Percentiles rank a stretch among this genome's conserved stretches.
phyloP scores from a whole-genome alignment of 2,329 filamentous ascomycete species.

The Septoria petroselini region DNA sequence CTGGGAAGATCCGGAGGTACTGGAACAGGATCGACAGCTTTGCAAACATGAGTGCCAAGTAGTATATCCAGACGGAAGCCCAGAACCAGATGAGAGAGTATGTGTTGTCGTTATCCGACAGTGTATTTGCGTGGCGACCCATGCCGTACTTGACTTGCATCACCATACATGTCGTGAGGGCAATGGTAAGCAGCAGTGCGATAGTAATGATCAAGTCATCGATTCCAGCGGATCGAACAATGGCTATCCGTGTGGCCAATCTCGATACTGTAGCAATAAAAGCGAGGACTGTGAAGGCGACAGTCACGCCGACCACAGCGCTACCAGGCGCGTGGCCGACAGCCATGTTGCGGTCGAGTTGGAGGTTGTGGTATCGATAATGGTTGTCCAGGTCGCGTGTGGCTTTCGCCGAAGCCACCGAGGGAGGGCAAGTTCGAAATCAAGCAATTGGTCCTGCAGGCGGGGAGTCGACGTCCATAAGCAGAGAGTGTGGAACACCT shows the following conservation, averaged over 20 bases:
- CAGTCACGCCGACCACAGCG: constrained; percentile 29
- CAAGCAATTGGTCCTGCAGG: not conserved
- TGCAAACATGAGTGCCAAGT: constrained; percentile 30
- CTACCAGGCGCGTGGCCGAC: constrained; percentile 29
- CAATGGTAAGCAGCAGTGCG: constrained; percentile 21
- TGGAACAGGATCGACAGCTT: constrained; percentile 39
- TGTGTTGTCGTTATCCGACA: constrained; percentile 21
- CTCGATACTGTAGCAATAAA: constrained; percentile 24
- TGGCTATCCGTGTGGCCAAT: constrained; percentile 25
- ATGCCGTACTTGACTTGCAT: constrained; percentile 33
- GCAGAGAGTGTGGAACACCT: not conserved
- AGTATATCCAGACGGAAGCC: constrained; percentile 30
- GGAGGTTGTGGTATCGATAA: not conserved
- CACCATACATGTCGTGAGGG: constrained; percentile 25
- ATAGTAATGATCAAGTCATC: constrained; percentile 29
- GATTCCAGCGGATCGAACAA: constrained; percentile 29
- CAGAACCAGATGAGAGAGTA: constrained; percentile 30
- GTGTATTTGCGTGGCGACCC: constrained; percentile 27
- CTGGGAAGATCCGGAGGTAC: constrained; percentile 38
- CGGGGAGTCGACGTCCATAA: constrained; percentile 7
- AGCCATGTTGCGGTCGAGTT: constrained; percentile 8
- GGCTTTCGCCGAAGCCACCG: not conserved
- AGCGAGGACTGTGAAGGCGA: constrained; percentile 30
- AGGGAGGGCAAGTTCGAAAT: not conserved
- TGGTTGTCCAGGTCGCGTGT: not conserved